A percentile compares a stretch with the other conserved stretches of the same genome.
Evolutionary conservation across 441 rosid species (phyloP).

Genomic region (Populus hybrid): DNA sequence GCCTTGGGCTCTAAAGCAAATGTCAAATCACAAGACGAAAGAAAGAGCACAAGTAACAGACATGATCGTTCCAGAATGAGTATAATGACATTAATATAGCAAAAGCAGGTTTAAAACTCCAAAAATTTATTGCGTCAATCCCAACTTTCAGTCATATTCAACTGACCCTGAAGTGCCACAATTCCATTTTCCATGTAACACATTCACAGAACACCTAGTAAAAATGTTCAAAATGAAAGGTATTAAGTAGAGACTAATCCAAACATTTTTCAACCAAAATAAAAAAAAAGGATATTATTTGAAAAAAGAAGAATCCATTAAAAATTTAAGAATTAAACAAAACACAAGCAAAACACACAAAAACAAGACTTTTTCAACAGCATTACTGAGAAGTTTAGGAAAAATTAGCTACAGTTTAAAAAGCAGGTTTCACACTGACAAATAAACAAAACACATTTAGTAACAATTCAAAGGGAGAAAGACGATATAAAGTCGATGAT

Average conservation of each 20-base stretch:
- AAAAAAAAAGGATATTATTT: not conserved
- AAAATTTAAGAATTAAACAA: not conserved
- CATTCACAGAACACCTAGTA: not conserved
- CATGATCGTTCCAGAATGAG: not conserved
- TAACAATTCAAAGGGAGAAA: not conserved
- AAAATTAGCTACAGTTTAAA: not conserved
- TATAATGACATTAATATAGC: not conserved
- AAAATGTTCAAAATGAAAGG: not conserved
- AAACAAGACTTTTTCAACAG: not conserved
- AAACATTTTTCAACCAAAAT: not conserved
- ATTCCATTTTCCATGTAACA: not conserved
- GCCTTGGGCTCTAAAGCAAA: not conserved
- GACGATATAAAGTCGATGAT: not conserved
- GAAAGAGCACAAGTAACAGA: no score
- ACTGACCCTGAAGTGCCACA: not conserved
- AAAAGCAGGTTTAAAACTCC: not conserved
- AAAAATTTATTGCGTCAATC: not conserved
- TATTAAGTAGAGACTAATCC: not conserved
- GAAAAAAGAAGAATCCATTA: not conserved
- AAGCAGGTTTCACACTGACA: not conserved
- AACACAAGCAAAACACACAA: not conserved
- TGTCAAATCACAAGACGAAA: not conserved
- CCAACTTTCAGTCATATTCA: not conserved
- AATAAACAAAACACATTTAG: not conserved
- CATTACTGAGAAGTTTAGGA: not conserved